Evolutionary conservation across 345 rosid species (phyloP), one percentile per base, ranked within the genome.

Genomic region (Euclidium syriacum): DNA sequence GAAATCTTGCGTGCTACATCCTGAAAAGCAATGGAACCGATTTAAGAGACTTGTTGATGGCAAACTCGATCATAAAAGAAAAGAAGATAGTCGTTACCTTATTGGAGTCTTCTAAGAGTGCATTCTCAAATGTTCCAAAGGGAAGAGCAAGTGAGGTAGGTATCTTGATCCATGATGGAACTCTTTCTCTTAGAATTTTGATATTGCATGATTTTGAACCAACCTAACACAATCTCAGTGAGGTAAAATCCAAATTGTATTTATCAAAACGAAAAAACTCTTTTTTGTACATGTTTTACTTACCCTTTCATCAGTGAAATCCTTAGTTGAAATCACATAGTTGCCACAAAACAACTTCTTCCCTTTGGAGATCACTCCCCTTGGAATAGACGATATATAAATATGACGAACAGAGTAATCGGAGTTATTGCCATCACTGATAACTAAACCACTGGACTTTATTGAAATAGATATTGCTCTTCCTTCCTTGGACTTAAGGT

Each of bases 161-260:
- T 72, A 92, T 80, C 60, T 88, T 96, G 76, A 92, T 75, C 95
- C 95, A 92, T 32, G 96, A 80, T 32, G 98, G 96, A 39, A 92
- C 79, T 75, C 85, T 87, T 52, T 85, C 85, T 75, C 83, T 83
- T 22, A 92, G 73, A 71, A 82, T 80, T 17, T 88, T 69, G 22
- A 92, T 89, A 70, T 92, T 92, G 66, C 89, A 88, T 16, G 98
- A 92, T 76, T 92, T 92, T 67, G 98, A 95, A 76, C 98, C 98
- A 72, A 89, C 97, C 98, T 92, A 68, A 26, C 26, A 67, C 4
- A 46, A 66, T 22, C 42, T 39, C 53, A 32, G 18, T 7, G 60
- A 49, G 56, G 43, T 43, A 43, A 20, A 32, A 52, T 49, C 30
- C 50, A 57, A 10, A 39, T 33, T 18, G 46, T 30, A 39, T 11